Conservation (phyloP, 2,329 filamentous ascomycete species). For the Paraconiothyrium sp. region DNA sequence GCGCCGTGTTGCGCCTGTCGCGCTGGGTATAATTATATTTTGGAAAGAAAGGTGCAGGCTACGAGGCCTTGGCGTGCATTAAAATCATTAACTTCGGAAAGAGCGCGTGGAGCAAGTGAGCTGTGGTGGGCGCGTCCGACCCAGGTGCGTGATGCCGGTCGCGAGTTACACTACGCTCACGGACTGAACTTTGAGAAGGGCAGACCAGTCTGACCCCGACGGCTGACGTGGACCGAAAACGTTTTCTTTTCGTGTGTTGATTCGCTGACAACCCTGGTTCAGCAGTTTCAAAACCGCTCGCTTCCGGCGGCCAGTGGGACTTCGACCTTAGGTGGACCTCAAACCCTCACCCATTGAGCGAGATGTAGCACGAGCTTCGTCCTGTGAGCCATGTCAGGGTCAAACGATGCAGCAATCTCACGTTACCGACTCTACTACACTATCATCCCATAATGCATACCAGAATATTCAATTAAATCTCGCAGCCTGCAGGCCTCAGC, state of each 20-base stretch:
- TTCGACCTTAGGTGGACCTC: too few species aligned
- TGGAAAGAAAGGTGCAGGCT: slow-evolving; percentile 35
- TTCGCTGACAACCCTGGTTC: neutral
- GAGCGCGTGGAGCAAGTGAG: slow-evolving; percentile 27
- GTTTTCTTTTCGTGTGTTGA: neutral
- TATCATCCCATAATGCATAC: too few species aligned
- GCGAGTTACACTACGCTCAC: slow-evolving; percentile 14
- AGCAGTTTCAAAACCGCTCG: neutral
- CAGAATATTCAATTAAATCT: too few species aligned
- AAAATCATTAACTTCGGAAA: slow-evolving; percentile 39
- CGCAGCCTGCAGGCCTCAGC: too few species aligned
- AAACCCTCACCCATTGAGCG: too few species aligned
- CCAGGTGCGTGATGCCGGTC: slow-evolving; percentile 23
- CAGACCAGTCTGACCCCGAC: slow-evolving; percentile 18
- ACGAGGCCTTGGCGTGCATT: slow-evolving; percentile 35
- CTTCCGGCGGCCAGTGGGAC: neutral
- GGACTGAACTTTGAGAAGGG: slow-evolving; percentile 16
- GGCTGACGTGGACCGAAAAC: neutral
- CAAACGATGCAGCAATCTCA: too few species aligned
- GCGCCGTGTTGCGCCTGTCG: slow-evolving; percentile 24
- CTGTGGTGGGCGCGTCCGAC: slow-evolving; percentile 41
- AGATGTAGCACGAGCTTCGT: too few species aligned
- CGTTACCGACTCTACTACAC: too few species aligned
- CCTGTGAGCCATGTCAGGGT: too few species aligned
- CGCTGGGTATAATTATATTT: slow-evolving; percentile 26